Percentiles rank a stretch among this genome's conserved stretches.
phyloP scores from a whole-genome alignment of 345 rosid genomes.

The Arabidopsis suecica region DNA sequence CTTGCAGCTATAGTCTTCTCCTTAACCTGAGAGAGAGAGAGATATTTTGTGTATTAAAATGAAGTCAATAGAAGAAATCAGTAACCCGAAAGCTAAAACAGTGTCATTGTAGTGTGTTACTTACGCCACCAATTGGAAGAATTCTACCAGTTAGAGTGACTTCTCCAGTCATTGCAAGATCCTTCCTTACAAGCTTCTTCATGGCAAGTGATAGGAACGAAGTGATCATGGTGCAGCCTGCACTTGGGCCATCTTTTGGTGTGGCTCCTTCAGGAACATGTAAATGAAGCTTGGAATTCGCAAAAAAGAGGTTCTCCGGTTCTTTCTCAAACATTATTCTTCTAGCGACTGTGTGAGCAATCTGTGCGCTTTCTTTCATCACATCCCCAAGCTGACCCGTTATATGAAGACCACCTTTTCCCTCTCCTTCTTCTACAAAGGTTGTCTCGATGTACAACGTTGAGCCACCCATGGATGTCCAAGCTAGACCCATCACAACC shows the following conservation, averaged over 20 bases:
- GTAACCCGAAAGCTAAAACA: background rate
- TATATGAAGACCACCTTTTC: slow-evolving; percentile 68
- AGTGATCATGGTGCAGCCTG: slow-evolving; percentile 96
- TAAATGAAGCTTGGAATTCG: slow-evolving; percentile 80
- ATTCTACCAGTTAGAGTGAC: slow-evolving; percentile 82
- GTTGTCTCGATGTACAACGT: slow-evolving; percentile 87
- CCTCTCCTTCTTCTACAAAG: slow-evolving; percentile 71
- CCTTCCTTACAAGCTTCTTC: slow-evolving; percentile 74
- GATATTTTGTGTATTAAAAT: background rate
- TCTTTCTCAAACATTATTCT: slow-evolving; percentile 68
- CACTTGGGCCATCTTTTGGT: slow-evolving; percentile 94
- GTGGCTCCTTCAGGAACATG: slow-evolving; percentile 94
- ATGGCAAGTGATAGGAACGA: slow-evolving; percentile 84
- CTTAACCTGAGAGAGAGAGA: slow-evolving; percentile 60
- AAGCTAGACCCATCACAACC: slow-evolving; percentile 96
- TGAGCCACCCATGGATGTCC: slow-evolving; percentile 98
- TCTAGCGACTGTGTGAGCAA: slow-evolving; percentile 84
- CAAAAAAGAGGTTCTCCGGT: slow-evolving; percentile 63
- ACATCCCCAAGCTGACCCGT: slow-evolving; percentile 94
- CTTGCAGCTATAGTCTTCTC: slow-evolving; percentile 94
- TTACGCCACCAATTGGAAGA: slow-evolving; percentile 93
- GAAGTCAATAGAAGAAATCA: background rate
- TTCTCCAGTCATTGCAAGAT: slow-evolving; percentile 98
- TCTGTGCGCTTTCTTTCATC: slow-evolving; percentile 92
- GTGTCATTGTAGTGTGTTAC: slow-evolving; percentile 32